phyloP scores from a whole-genome alignment of 192 early-diverging fungal genomes.

The Geranomyces michiganensis region DNA sequence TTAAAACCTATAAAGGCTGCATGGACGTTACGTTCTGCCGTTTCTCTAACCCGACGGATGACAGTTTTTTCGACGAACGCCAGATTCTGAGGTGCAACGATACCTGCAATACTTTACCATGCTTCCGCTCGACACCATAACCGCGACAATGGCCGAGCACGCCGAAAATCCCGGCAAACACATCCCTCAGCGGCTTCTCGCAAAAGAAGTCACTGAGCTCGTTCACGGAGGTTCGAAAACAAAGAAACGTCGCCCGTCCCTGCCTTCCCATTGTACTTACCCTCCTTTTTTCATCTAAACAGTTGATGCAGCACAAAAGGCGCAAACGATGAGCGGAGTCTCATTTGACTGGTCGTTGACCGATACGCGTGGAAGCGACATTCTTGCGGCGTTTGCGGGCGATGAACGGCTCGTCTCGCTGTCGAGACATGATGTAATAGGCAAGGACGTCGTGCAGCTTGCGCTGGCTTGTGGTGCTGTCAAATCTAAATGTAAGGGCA shows the following conservation, averaged over 20 bases:
- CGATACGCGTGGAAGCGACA: constrained; percentile 51
- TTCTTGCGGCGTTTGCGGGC: constrained; percentile 73
- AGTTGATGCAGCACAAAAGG: constrained; percentile 63
- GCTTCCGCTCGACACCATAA: constrained; percentile 63
- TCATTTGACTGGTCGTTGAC: constrained; percentile 63
- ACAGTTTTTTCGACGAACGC: constrained; percentile 83
- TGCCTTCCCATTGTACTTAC: background rate
- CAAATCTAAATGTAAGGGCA: constrained; percentile 66
- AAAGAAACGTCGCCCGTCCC: too few relatives aligned
- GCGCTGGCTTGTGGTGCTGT: constrained; percentile 64
- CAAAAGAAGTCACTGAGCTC: constrained; percentile 83
- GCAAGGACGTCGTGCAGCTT: constrained; percentile 60
- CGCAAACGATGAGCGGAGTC: constrained; percentile 72
- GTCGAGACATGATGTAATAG: constrained; percentile 42
- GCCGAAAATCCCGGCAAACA: constrained; percentile 66
- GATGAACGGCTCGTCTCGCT: constrained; percentile 65
- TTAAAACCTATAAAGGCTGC: too few relatives aligned
- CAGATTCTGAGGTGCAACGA: constrained; percentile 77
- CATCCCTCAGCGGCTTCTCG: constrained; percentile 74
- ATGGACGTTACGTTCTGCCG: background rate
- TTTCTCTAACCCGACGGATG: too few relatives aligned
- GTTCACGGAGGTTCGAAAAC: constrained; percentile 74
- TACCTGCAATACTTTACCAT: constrained; percentile 85
- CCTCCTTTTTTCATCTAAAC: constrained; percentile 4
- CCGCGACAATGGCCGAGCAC: constrained; percentile 62